Evolutionary conservation across 2,329 filamentous ascomycete species (phyloP), one percentile per base, ranked within the genome.

Genomic region (Byssoonygena ceratinophila): DNA sequence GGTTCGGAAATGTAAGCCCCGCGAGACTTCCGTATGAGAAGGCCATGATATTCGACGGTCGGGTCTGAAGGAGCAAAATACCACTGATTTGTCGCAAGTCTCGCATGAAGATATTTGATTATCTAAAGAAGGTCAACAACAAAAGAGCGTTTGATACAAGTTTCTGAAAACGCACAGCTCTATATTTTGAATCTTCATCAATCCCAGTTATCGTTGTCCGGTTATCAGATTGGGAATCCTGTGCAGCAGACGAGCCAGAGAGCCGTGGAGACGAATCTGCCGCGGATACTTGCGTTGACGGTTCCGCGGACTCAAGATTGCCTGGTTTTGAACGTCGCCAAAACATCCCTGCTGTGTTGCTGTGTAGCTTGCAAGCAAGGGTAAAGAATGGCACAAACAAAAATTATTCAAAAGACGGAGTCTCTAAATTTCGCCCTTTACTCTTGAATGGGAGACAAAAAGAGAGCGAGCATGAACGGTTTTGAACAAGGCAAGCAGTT

Each of bases 1-100:
- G 74, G 74, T 40, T 71, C 68, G 12, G 68, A 65, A 25, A 71
- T 63, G 55, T 74, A 75, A 27, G 63, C 62, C 46, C 70, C 71
- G 37, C 68, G 63, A n/a, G 67, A 64, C 44, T 64, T 64, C 37
- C 68, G 63, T 47, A 73, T 55, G 11, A 73, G 62, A 29, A 73
- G 67, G 36, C 70, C 71, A 23, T 63, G 58, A 8, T 55, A 59
- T 39, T 54, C 44, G 22, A 53, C 39, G 12, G 51, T 53, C 9
- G 55, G 50, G 36, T 57, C 54, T 18, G 58, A 48, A 37, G 52
- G 51, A 31, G 36, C 18, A 53, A 55, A 54, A 47, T 61, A 60
- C 61, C 60, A 62, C 50, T 59, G 58, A 54, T 60, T 61, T 16
- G 60, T 58, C 52, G 57, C 55, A 56, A 62, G 57, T 48, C 60